Conservation (phyloP, 345 rosid genomes). For the Moricandia arvensis region DNA sequence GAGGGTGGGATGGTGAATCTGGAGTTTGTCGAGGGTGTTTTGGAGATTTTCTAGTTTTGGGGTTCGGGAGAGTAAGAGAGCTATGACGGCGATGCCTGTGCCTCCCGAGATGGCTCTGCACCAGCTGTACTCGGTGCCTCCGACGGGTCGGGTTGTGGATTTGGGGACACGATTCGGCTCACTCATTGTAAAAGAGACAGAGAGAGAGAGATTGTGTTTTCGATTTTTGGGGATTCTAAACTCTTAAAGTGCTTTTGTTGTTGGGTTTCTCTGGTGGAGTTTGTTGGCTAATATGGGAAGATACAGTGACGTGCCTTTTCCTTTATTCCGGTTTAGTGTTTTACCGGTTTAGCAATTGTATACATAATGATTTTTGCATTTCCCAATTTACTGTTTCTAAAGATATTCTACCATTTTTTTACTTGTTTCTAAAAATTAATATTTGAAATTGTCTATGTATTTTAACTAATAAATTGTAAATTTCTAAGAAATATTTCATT, state of each 20-base stretch:
- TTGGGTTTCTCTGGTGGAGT: background rate
- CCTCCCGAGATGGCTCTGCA: slow-evolving; percentile 79
- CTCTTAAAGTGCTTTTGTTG: slow-evolving; percentile 1
- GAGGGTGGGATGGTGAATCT: slow-evolving; percentile 65
- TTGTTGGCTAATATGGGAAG: slow-evolving; percentile 15
- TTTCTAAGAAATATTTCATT: no score
- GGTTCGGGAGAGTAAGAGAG: slow-evolving; percentile 51
- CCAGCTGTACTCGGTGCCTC: slow-evolving; percentile 85
- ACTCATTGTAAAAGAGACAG: slow-evolving; percentile 23
- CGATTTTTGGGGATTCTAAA: background rate
- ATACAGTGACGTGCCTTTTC: slow-evolving; percentile 17
- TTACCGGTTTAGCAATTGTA: no score
- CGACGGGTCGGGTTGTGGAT: slow-evolving; percentile 46
- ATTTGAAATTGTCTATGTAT: no score
- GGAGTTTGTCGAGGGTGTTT: slow-evolving; percentile 55
- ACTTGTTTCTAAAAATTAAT: no score
- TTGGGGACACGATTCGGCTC: slow-evolving; percentile 29
- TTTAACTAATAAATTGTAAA: no score
- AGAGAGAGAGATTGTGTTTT: slow-evolving; percentile 21
- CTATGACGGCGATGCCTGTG: slow-evolving; percentile 77
- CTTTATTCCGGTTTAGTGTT: no score
- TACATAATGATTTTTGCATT: no score
- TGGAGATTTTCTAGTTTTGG: slow-evolving; percentile 49
- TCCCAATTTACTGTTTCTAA: no score
- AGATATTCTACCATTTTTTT: no score